A percentile compares a stretch with the other conserved stretches of the same genome.
These are phyloP conservation scores for Pistacia atlantica DNA, from an alignment of 345 rosid genomes.

Conservation along the genomic window DNA sequence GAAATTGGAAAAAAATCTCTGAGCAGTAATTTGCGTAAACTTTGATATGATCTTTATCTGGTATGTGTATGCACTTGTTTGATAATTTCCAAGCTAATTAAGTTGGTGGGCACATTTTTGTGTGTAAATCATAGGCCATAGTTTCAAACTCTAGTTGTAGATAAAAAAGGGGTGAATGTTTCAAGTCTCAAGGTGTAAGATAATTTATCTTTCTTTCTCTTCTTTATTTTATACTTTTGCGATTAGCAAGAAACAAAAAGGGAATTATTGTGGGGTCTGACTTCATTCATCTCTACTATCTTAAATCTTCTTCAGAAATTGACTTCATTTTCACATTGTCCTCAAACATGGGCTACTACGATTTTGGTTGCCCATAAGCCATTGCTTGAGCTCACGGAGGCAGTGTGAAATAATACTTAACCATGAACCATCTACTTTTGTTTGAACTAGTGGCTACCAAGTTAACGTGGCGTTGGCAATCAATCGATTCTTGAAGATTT, in stretches of 20 bases:
- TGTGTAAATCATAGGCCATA: neutral
- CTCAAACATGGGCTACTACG: neutral
- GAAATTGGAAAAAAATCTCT: neutral
- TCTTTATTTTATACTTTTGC: too few relatives aligned
- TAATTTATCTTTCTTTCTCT: neutral
- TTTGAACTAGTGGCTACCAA: neutral
- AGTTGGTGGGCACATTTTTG: too few relatives aligned
- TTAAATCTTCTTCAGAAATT: slow-evolving; percentile 2
- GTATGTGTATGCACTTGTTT: slow-evolving; percentile 3
- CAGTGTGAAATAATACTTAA: slow-evolving; percentile 1
- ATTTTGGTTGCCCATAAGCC: neutral
- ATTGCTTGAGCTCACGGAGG: neutral
- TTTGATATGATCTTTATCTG: neutral
- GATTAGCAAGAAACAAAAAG: slow-evolving; percentile 9
- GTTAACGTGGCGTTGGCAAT: neutral
- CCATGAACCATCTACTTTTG: neutral
- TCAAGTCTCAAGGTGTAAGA: slow-evolving; percentile 20
- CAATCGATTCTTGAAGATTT: neutral
- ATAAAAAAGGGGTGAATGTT: neutral
- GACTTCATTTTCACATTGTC: slow-evolving; percentile 14
- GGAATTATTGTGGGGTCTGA: slow-evolving; percentile 1
- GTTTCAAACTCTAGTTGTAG: neutral
- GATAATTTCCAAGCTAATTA: neutral
- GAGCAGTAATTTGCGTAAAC: neutral
- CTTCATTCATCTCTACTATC: slow-evolving; percentile 10